Percentiles rank a stretch among this genome's conserved stretches.
These are phyloP conservation scores for Salvia sclarea DNA, from an alignment of 305 asterid species.

Conservation along the genomic window DNA sequence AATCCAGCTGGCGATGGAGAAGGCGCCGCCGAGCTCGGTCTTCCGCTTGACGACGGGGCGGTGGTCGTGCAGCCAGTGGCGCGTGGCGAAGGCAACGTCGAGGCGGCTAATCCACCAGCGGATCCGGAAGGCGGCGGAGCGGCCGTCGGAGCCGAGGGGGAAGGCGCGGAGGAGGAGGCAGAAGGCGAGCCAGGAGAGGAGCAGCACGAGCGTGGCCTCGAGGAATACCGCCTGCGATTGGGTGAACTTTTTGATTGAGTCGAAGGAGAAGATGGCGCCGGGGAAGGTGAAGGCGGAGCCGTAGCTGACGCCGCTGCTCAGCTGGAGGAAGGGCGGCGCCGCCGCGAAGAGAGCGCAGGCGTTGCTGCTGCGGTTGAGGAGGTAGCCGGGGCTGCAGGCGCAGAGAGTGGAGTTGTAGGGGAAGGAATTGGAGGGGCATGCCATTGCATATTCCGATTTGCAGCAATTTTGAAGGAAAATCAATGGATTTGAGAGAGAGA, in stretches of 20 bases:
- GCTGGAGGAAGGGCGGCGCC: slow-evolving; percentile 37
- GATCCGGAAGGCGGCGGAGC: slow-evolving; percentile 68
- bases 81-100: slow-evolving; percentile 74
- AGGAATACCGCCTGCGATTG: slow-evolving; percentile 92
- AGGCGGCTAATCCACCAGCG: slow-evolving; percentile 97
- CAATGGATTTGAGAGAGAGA: not conserved
- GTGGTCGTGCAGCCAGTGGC: slow-evolving; percentile 92
- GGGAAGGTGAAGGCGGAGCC: slow-evolving; percentile 57
- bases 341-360: slow-evolving; percentile 54
- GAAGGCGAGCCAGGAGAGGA: slow-evolving; percentile 68
- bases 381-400: slow-evolving; percentile 79
- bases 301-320: slow-evolving; percentile 70
- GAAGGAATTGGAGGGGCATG: slow-evolving; percentile 65
- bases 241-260: slow-evolving; percentile 73
- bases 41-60: slow-evolving; percentile 73
- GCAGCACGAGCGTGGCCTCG: slow-evolving; percentile 75
- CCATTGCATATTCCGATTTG: slow-evolving; percentile 35
- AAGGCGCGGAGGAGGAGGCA: slow-evolving; percentile 64
- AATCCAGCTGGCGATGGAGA: slow-evolving; percentile 90
- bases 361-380: slow-evolving; percentile 41
- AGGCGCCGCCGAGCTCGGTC: slow-evolving; percentile 93
- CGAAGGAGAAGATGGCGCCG: slow-evolving; percentile 66
- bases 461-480: not conserved
- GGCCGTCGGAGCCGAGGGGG: slow-evolving; percentile 64
- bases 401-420: slow-evolving; percentile 59